Evolutionary conservation across 768 basidiomycete species (phyloP), one percentile per base, ranked within the genome.

Genomic region (Rickenella mellea): DNA sequence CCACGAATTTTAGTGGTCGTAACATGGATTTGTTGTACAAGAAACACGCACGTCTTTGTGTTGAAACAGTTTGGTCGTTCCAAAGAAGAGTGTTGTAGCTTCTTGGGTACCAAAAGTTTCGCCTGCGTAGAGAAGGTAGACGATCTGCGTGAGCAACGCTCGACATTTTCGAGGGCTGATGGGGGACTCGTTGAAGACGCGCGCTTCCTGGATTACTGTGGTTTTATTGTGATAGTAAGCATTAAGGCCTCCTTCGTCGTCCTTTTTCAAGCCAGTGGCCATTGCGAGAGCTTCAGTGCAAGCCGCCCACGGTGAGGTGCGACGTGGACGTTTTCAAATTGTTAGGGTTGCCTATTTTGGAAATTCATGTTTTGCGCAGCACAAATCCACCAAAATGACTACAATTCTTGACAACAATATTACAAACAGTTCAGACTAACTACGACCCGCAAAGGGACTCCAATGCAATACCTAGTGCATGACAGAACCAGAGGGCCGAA

Each of bases 171-270:
- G 75, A 15, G 94, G 94, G 58, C 89, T 94, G 66, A 99, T 92
- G 46, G 96, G 96, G 14, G 94, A 96, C 58, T 98, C 94, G 67
- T 99, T 98, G 80, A 99, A 99, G 45, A 92, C 86, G 51, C 96
- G 81, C 46, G 96, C 93, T 63, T 99, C 96, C 63, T 98, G 96
- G 52, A 98, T 86, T 51, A 98, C 85, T 1, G 94, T 96, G 17
- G 90, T 93, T 65, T 98, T 98, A 73, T 97, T 94, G 67, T 90
- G 90, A 62, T 89, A 87, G 63, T 86, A 93, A 40, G 82, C 77
- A 70, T 86, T 90, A 54, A 96, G 78, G 41, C 88, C 83, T 62
- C 75, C 80, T 69, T 96, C 93, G 56, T 97, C 94, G 66, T 98
- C 93, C 71, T 93, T 93, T 73, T 98, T 98, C 51, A 83, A 89